These are phyloP conservation scores for Xylaria sp. DNA, from an alignment of 2,329 filamentous ascomycete genomes.

Conservation along the genomic window DNA sequence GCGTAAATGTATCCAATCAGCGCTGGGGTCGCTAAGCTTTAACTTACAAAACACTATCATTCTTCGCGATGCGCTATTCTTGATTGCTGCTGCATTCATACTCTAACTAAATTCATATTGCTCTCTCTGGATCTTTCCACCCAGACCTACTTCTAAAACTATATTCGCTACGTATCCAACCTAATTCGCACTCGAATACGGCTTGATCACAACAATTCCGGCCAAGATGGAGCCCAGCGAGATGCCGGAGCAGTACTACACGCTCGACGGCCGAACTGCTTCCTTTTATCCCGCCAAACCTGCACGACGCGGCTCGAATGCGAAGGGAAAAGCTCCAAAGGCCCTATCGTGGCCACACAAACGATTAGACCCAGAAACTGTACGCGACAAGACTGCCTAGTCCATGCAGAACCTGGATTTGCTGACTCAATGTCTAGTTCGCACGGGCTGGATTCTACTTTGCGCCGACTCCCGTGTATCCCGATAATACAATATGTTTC, in stretches of 20 bases:
- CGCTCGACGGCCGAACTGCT: conserved; percentile 79
- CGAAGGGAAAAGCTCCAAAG: conserved; percentile 67
- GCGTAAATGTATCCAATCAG: conserved; percentile 44
- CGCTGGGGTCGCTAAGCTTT: conserved; percentile 14
- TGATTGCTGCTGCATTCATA: conserved; percentile 1
- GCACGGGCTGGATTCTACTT: conserved; percentile 93
- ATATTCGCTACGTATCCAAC: conserved; percentile 6
- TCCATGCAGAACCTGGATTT: conserved; percentile 21
- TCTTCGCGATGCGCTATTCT: conserved; percentile 5
- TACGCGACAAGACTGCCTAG: conserved; percentile 51
- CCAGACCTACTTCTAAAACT: background rate
- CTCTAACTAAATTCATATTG: background rate
- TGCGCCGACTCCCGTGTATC: conserved; percentile 75
- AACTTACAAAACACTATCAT: background rate
- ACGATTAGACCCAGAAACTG: conserved; percentile 71
- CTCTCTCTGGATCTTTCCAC: background rate
- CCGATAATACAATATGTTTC: conserved; percentile 92
- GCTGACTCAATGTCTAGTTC: conserved; percentile 64
- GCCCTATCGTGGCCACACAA: conserved; percentile 81
- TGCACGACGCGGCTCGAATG: conserved; percentile 76
- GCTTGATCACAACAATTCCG: conserved; percentile 12
- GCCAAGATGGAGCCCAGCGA: conserved; percentile 49
- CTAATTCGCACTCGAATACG: background rate
- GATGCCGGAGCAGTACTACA: conserved; percentile 62
- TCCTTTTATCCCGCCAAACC: conserved; percentile 78